Conservation (phyloP, 148 eudicot genomes). For the Silene latifolia region DNA sequence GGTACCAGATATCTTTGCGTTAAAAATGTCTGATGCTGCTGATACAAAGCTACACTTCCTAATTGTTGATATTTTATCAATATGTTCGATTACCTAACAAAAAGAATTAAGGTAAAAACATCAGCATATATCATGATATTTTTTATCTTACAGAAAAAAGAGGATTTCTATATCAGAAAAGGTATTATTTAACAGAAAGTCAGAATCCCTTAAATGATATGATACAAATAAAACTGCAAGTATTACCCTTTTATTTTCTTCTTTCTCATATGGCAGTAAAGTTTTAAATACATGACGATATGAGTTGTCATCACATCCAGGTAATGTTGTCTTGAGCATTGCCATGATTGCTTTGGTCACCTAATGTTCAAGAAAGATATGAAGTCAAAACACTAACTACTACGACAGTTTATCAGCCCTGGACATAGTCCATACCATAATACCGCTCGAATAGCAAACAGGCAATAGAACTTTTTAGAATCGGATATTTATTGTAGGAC, state of each 20-base stretch:
- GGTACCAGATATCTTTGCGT: conserved; percentile 90
- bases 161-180: not conserved
- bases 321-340: conserved; percentile 73
- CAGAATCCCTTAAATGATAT: not conserved
- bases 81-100: conserved; percentile 70
- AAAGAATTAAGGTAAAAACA: conserved; percentile 4
- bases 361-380: conserved; percentile 30
- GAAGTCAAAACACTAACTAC: not conserved
- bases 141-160: not conserved
- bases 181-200: not conserved
- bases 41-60: conserved; percentile 70
- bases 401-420: not conserved
- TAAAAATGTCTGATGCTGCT: conserved; percentile 78
- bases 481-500: not conserved
- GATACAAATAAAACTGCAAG: not conserved
- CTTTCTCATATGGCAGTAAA: conserved; percentile 75
- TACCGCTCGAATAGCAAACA: not conserved
- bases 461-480: no score
- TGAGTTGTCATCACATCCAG: conserved; percentile 74
- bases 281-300: conserved; percentile 83
- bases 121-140: not conserved
- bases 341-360: conserved; percentile 74
- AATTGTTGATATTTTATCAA: conserved; percentile 68
- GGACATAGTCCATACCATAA: not conserved
- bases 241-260: conserved; percentile 68